Percentiles rank a stretch among this genome's conserved stretches.
phyloP scores from a whole-genome alignment of 2,329 filamentous ascomycete genomes.

The Podosphaera aphanis region DNA sequence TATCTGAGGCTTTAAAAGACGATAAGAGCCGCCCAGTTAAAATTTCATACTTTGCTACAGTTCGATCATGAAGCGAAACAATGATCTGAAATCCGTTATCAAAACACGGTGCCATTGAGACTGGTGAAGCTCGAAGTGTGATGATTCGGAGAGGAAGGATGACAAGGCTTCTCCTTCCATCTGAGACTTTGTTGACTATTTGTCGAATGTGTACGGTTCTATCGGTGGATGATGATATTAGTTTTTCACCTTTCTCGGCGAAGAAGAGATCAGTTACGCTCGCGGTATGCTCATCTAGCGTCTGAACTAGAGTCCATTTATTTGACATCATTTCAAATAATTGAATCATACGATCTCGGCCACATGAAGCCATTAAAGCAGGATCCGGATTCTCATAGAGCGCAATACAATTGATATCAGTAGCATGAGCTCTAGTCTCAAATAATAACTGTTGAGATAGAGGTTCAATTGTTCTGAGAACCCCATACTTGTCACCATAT shows the following conservation, averaged over 20 bases:
- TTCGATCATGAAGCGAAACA: conserved; percentile 36
- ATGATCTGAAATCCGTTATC: conserved; percentile 26
- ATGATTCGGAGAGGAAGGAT: conserved; percentile 59
- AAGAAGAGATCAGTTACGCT: conserved; percentile 63
- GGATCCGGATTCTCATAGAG: conserved; percentile 38
- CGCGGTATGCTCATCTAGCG: conserved; percentile 73
- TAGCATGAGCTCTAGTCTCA: conserved; percentile 65
- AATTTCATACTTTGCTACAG: conserved; percentile 36
- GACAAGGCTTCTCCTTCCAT: conserved; percentile 37
- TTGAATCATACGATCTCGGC: conserved; percentile 78
- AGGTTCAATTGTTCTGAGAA: conserved; percentile 45
- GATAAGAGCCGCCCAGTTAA: conserved; percentile 43
- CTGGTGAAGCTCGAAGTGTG: conserved; percentile 63
- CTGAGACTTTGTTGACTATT: conserved; percentile 43
- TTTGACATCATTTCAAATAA: conserved; percentile 43
- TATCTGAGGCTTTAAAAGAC: conserved; percentile 65
- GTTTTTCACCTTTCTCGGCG: conserved; percentile 36
- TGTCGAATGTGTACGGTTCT: conserved; percentile 69
- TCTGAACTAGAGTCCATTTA: conserved; percentile 61
- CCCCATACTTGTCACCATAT: conserved; percentile 71
- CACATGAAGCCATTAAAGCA: conserved; percentile 56
- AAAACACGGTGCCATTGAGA: conserved; percentile 53
- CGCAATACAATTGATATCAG: conserved; percentile 63
- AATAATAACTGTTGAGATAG: conserved; percentile 36
- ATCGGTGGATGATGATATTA: conserved; percentile 76